Conservation (phyloP, 345 rosid species). For the Carallia pectinifolia region DNA sequence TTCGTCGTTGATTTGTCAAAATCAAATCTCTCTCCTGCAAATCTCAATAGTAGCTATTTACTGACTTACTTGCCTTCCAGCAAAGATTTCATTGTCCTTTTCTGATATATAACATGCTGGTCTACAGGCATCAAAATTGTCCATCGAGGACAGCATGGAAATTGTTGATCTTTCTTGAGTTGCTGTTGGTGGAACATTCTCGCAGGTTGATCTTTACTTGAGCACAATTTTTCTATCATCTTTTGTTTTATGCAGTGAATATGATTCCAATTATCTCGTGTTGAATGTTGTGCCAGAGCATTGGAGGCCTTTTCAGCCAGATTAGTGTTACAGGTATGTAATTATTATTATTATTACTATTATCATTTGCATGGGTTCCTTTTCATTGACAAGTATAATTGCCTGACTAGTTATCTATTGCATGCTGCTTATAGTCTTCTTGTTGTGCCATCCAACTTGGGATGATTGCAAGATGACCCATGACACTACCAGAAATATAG, state of each 20-base stretch:
- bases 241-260: background rate
- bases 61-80: background rate
- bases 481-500: slow-evolving; percentile 58
- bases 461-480: slow-evolving; percentile 60
- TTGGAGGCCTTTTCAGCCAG: slow-evolving; percentile 70
- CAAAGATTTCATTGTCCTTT: background rate
- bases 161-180: slow-evolving; percentile 79
- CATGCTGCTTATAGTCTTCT: slow-evolving; percentile 66
- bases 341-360: too few relatives aligned
- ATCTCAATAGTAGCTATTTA: slow-evolving; percentile 50
- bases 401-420: slow-evolving; percentile 12
- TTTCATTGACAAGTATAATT: background rate
- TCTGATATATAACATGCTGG: slow-evolving; percentile 1
- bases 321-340: slow-evolving; percentile 60
- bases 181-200: slow-evolving; percentile 84
- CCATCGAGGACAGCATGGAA: slow-evolving; percentile 66
- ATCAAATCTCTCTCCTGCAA: slow-evolving; percentile 78
- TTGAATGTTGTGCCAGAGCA: slow-evolving; percentile 48
- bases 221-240: background rate
- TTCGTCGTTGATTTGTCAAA: slow-evolving; percentile 82
- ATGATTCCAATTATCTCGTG: slow-evolving; percentile 9
- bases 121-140: slow-evolving; percentile 61
- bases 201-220: slow-evolving; percentile 45
- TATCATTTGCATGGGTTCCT: background rate
- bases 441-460: slow-evolving; percentile 85